These are phyloP conservation scores for Diaporthe citriasiana DNA, from an alignment of 2,329 filamentous ascomycete species.

Conservation along the genomic window DNA sequence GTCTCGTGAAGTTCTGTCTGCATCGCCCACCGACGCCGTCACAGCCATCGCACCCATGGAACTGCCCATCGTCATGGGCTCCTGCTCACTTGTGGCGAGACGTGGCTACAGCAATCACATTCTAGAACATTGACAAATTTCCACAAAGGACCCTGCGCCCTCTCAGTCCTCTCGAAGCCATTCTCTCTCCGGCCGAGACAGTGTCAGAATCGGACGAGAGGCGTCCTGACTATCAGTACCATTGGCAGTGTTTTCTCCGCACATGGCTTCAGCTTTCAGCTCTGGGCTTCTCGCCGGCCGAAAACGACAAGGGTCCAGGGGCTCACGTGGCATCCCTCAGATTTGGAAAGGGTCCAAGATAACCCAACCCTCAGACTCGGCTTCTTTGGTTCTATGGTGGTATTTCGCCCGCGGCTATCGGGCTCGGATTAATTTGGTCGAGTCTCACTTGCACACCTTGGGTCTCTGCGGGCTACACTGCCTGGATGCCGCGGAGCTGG, in stretches of 20 bases:
- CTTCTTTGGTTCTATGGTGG: not conserved
- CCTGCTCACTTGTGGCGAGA: conserved; percentile 7
- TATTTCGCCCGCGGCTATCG: not conserved
- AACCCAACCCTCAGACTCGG: not conserved
- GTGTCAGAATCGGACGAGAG: conserved; percentile 27
- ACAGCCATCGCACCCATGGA: not conserved
- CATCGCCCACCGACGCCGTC: conserved; percentile 1
- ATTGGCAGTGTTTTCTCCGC: conserved; percentile 7
- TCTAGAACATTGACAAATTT: conserved; percentile 19
- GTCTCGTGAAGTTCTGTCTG: not conserved
- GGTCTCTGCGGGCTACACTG: not conserved
- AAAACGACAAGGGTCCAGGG: not conserved
- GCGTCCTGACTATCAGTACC: conserved; percentile 12
- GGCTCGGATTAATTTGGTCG: too few species aligned
- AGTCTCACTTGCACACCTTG: too few species aligned
- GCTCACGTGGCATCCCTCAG: not conserved
- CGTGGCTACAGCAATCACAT: not conserved
- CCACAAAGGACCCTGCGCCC: conserved; percentile 14
- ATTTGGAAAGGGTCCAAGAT: not conserved
- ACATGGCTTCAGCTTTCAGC: conserved; percentile 19
- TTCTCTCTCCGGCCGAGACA: conserved; percentile 13
- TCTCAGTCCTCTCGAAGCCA: conserved; percentile 7
- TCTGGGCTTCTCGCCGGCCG: not conserved
- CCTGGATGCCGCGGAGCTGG: not conserved
- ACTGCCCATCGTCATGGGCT: conserved; percentile 1